phyloP scores from a whole-genome alignment of 192 early-diverging fungal species.

The Backusella macrospora region DNA sequence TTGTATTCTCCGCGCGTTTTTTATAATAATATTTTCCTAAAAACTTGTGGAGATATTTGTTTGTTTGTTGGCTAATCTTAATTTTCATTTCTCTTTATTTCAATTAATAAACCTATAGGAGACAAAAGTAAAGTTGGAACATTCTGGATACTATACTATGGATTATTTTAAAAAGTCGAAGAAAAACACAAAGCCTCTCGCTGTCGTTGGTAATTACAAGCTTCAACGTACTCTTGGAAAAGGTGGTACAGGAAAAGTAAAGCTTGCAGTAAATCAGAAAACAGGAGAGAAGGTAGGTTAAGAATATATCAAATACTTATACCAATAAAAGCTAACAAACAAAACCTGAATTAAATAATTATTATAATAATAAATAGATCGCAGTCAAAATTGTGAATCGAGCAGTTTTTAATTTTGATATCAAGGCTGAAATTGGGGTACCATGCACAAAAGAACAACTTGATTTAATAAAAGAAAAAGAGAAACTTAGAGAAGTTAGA shows the following conservation, averaged over 20 bases:
- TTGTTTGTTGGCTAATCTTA: too few species aligned
- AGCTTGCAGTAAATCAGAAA: constrained; percentile 77
- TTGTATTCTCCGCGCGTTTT: too few species aligned
- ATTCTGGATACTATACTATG: too few species aligned
- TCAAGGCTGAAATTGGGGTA: not conserved
- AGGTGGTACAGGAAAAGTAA: constrained; percentile 96
- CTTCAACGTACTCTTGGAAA: constrained; percentile 90
- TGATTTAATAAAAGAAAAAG: constrained; percentile 29
- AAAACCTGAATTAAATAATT: not conserved
- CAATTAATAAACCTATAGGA: too few species aligned
- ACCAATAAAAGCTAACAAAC: not conserved
- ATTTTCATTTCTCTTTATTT: too few species aligned
- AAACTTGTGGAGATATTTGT: too few species aligned
- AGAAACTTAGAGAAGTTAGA: constrained; percentile 62
- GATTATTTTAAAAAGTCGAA: too few species aligned
- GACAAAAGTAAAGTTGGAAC: too few species aligned
- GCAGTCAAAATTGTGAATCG: constrained; percentile 66
- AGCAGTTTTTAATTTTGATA: constrained; percentile 18
- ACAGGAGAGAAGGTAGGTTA: constrained; percentile 76
- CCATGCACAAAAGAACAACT: constrained; percentile 25
- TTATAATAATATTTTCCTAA: too few species aligned
- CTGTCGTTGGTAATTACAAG: constrained; percentile 65
- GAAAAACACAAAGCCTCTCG: not conserved
- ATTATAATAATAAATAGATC: constrained; percentile 37
- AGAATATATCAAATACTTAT: too few species aligned